phyloP scores from a whole-genome alignment of 2,329 filamentous ascomycete genomes.

The Purpureocillium lavendulum region DNA sequence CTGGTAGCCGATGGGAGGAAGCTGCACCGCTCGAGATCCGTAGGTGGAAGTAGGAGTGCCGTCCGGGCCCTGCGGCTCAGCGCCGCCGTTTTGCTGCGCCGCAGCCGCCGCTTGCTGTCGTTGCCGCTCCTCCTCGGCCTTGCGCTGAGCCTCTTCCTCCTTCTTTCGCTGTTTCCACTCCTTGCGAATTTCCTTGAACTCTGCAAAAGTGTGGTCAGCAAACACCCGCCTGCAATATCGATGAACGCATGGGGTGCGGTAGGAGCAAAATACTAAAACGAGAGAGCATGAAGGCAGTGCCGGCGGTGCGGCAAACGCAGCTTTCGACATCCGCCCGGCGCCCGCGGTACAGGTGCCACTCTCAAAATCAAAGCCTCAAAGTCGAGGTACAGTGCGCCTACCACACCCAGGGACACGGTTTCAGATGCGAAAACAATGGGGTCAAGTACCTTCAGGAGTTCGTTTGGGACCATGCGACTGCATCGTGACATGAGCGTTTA shows the following conservation, averaged over 20 bases:
- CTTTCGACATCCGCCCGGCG: too few relatives aligned
- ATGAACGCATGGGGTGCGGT: too few relatives aligned
- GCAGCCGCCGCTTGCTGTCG: conserved; percentile 42
- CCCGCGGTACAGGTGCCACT: too few relatives aligned
- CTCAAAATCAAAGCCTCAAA: too few relatives aligned
- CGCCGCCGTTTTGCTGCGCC: conserved; percentile 41
- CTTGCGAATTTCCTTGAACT: conserved; percentile 98
- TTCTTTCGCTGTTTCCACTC: conserved; percentile 99
- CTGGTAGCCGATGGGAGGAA: conserved; percentile 70
- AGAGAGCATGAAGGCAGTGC: too few relatives aligned
- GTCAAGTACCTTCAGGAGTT: conserved; percentile 78
- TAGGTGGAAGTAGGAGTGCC: conserved; percentile 43
- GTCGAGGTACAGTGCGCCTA: too few relatives aligned
- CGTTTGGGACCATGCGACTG: conserved; percentile 92
- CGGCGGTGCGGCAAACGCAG: too few relatives aligned
- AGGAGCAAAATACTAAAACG: too few relatives aligned
- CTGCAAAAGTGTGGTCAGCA: conserved; percentile 37
- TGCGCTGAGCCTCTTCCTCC: conserved; percentile 87
- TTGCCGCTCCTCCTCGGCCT: conserved; percentile 82
- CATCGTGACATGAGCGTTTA: conserved; percentile 99
- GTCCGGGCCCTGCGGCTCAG: conserved; percentile 35
- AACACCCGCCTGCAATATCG: too few relatives aligned
- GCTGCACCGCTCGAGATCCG: conserved; percentile 50
- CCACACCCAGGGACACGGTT: too few relatives aligned
- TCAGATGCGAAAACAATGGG: too few relatives aligned